A percentile compares a stretch with the other conserved stretches of the same genome.
Conservation (phyloP, 2,329 filamentous ascomycete genomes). For the Ceratocystis huliohia region DNA sequence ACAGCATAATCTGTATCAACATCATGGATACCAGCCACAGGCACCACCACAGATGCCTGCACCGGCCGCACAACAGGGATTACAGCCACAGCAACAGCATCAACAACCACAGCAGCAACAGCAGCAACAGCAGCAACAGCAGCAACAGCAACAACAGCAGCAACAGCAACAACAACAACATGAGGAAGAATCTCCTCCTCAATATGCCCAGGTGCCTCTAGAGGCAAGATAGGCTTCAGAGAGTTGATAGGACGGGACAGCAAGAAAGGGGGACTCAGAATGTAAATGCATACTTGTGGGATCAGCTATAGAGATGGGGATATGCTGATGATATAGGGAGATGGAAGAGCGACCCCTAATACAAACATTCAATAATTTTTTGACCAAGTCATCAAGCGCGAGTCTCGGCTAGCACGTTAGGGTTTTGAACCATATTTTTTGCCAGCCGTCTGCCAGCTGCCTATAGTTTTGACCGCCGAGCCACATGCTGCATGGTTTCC, state of each 20-base stretch:
- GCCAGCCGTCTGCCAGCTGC: no score
- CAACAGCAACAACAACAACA: neutral
- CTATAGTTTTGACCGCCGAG: no score
- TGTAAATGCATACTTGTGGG: no score
- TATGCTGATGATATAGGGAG: no score
- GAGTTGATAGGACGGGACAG: neutral
- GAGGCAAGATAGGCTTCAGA: neutral
- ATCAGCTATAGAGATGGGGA: no score
- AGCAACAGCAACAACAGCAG: neutral
- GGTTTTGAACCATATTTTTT: no score
- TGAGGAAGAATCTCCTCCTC: neutral
- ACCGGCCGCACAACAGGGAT: neutral
- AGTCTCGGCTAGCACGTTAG: no score
- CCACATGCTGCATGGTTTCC: neutral
- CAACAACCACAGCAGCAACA: slow-evolving; percentile 1
- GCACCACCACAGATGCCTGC: slow-evolving; percentile 2
- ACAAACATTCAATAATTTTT: no score
- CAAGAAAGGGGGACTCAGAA: neutral
- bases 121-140: neutral
- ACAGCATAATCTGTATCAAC: slow-evolving; percentile 8
- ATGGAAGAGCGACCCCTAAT: no score
- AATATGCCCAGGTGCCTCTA: neutral
- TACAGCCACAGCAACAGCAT: neutral
- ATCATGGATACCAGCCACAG: neutral
- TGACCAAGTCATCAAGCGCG: no score